Evolutionary conservation across 371 early-diverging fungal genomes (phyloP), one percentile per base, ranked within the genome.

Genomic region (Coemansia sp.): DNA sequence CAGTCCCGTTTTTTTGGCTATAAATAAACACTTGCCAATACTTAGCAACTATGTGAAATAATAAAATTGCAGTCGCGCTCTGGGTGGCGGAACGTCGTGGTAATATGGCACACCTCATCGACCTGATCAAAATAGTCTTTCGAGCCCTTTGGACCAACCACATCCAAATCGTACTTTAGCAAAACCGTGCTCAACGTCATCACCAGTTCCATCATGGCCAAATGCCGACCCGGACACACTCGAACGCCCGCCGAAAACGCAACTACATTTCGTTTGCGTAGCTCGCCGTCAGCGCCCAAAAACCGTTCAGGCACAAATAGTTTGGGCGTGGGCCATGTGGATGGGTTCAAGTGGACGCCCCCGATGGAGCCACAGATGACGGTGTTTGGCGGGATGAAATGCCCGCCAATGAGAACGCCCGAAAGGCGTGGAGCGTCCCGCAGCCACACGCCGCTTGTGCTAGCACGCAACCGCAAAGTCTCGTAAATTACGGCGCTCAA

Each of bases 401-500:
- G 68, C 4, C 66, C 72, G 30, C 59, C 58, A 12, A 78, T 40
- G 0, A 54, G 59, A 5, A 65, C 23, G 3, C 80, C 79, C 0
- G 66, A 72, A 18, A 25, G 42, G 2, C 59, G 44, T 5, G 80
- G 79, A 3, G 69, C 56, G 23, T 70, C 64, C 30, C 83, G 60
- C 21, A 62, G 59, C 51, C 81, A 47, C 30, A 16, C 66, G 39
- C 63, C 67, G 11, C 69, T 62, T 3, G 67, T 69, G 12, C 65
- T 63, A 0, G 79, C 63, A 1, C 53, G 59, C 16, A 79, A 12
- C 5, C 84, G 75, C 65, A 83, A 37, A 0, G 80, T 64, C 67
- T 83, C 84, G 51, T 77, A 59, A 39, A 83, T 57, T 1, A 71
- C 74, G 5, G 83, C 84, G 1, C 63, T 58, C 16, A 83, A 54